Conservation (phyloP, 805 yeast genomes). For the Sporopachydermia lactativora region DNA sequence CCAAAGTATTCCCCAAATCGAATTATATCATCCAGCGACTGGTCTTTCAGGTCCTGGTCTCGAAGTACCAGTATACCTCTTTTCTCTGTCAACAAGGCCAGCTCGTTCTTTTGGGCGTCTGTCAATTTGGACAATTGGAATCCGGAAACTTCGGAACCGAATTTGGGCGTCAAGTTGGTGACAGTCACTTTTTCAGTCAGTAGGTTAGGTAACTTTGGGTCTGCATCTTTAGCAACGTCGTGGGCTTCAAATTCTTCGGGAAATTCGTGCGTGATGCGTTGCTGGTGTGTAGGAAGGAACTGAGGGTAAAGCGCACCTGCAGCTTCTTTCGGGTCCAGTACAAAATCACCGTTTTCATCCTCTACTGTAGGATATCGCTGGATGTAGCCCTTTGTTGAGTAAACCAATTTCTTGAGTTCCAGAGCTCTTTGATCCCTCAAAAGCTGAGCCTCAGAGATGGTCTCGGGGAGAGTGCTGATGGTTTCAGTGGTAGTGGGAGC, state of each 20-base stretch:
- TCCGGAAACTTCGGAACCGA: conserved; percentile 28
- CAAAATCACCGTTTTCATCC: not conserved
- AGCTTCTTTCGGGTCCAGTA: not conserved
- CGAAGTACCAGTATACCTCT: conserved; percentile 33
- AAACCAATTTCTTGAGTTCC: not conserved
- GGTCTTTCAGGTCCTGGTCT: conserved; percentile 26
- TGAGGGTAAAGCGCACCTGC: not conserved
- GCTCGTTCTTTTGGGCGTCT: conserved; percentile 30
- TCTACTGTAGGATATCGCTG: not conserved
- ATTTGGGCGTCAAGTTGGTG: conserved; percentile 25
- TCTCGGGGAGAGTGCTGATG: not conserved
- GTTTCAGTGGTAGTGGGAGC: not conserved
- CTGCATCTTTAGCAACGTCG: conserved; percentile 6
- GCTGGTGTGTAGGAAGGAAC: not conserved
- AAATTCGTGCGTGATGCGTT: not conserved
- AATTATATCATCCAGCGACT: conserved; percentile 28
- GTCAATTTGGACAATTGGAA: conserved; percentile 28
- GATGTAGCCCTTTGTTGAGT: not conserved
- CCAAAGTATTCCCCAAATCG: conserved; percentile 32
- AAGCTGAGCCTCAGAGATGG: not conserved
- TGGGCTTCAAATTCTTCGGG: conserved; percentile 3
- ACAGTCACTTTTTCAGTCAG: conserved; percentile 6
- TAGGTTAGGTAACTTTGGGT: conserved; percentile 5
- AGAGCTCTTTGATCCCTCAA: not conserved
- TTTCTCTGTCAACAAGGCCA: conserved; percentile 32